Conservation (phyloP, 1,284 basidiomycete genomes). For the Sphaerobolus stellatus region DNA sequence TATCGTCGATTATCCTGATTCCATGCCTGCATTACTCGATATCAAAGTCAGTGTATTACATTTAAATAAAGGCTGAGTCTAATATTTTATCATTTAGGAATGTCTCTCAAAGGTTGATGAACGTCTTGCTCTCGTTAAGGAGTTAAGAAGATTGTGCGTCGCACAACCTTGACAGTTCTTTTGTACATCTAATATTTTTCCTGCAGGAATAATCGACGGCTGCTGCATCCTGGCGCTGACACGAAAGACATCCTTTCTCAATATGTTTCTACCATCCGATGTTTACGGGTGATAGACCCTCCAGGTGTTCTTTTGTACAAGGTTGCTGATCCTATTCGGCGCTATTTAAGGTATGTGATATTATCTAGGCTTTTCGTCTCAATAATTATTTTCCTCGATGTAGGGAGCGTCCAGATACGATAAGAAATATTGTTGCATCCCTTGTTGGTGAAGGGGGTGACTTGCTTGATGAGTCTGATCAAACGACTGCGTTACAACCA, state of each 20-base stretch:
- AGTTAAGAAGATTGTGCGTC: conserved; percentile 68
- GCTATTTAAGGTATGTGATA: conserved; percentile 75
- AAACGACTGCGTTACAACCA: conserved; percentile 70
- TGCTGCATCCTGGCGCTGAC: conserved; percentile 95
- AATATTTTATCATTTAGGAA: conserved; percentile 43
- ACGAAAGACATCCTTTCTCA: conserved; percentile 89
- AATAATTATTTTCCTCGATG: background rate
- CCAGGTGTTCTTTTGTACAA: conserved; percentile 90
- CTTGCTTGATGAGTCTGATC: conserved; percentile 76
- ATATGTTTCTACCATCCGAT: conserved; percentile 93
- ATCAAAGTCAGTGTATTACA: conserved; percentile 59
- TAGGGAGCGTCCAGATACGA: conserved; percentile 86
- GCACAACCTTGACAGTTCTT: background rate
- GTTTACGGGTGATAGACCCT: conserved; percentile 87
- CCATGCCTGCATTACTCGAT: conserved; percentile 83
- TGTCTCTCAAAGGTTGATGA: conserved; percentile 80
- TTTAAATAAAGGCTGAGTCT: background rate
- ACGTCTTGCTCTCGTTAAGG: conserved; percentile 65
- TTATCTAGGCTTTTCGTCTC: background rate
- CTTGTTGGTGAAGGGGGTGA: conserved; percentile 87
- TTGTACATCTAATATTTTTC: conserved; percentile 1
- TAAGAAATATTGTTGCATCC: conserved; percentile 87
- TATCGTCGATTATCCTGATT: conserved; percentile 91
- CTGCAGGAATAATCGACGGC: conserved; percentile 80
- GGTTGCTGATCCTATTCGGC: conserved; percentile 86